These are phyloP conservation scores for Kwoniella sp. DNA, from an alignment of 768 basidiomycete species.

Conservation along the genomic window DNA sequence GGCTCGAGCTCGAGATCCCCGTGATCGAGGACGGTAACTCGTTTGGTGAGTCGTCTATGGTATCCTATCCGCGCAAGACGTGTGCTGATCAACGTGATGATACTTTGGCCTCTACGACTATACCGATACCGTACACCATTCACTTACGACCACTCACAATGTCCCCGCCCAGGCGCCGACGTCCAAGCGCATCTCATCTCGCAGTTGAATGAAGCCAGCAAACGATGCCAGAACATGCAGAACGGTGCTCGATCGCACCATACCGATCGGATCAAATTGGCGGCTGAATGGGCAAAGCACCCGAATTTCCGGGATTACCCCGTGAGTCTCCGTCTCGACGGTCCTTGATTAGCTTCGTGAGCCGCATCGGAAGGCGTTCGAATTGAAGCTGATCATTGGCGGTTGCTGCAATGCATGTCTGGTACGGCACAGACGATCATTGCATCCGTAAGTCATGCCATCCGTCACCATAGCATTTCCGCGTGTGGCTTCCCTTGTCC, in stretches of 20 bases:
- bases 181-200: slow-evolving; percentile 40
- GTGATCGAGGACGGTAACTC: slow-evolving; percentile 50
- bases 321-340: slow-evolving; percentile 4
- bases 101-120: too few relatives aligned
- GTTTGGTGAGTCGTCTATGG: slow-evolving; percentile 45
- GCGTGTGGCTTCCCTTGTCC: not conserved
- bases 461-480: too few relatives aligned
- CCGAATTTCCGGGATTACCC: slow-evolving; percentile 42
- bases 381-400: too few relatives aligned
- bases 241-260: slow-evolving; percentile 34
- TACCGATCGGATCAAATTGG: slow-evolving; percentile 37
- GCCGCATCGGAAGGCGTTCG: too few relatives aligned
- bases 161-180: slow-evolving; percentile 37
- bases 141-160: too few relatives aligned
- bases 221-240: slow-evolving; percentile 29
- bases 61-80: not conserved
- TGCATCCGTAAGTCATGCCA: not conserved
- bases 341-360: not conserved
- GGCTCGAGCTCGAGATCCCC: slow-evolving; percentile 49
- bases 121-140: too few relatives aligned
- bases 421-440: not conserved
- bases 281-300: slow-evolving; percentile 36
- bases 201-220: slow-evolving; percentile 28
- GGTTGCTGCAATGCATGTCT: not conserved
- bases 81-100: slow-evolving; percentile 2